Evolutionary conservation across 176 grass and related monocot species (phyloP).

Genomic region (Urochloa ruziziensis): DNA sequence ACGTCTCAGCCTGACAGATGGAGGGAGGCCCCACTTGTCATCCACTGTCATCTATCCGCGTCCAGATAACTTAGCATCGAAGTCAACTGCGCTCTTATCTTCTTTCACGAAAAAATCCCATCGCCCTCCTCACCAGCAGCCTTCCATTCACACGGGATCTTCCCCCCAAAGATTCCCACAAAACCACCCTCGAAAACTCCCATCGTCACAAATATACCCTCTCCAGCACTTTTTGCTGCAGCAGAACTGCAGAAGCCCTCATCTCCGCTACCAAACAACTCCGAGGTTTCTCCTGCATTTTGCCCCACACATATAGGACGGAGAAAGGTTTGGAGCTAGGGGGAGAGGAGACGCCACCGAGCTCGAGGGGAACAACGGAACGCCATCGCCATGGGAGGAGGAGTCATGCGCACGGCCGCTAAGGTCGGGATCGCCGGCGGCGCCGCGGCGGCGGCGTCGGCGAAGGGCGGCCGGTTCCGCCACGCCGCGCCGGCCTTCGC

Average conservation of each 20-base stretch:
- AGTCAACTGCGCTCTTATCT: not conserved
- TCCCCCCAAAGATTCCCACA: not conserved
- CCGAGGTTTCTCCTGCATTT: not conserved
- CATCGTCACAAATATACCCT: not conserved
- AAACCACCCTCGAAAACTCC: not conserved
- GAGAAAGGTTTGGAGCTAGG: not conserved
- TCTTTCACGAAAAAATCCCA: not conserved
- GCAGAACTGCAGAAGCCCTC: not conserved
- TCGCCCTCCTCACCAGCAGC: not conserved
- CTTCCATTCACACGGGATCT: not conserved
- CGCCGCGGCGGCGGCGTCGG: constrained; percentile 13
- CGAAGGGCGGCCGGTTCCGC: constrained; percentile 30
- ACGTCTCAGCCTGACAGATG: not conserved
- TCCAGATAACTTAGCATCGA: constrained; percentile 31
- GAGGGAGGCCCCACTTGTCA: constrained; percentile 14
- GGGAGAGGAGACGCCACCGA: constrained; percentile 1
- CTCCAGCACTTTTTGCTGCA: too few species aligned
- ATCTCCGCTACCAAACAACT: not conserved
- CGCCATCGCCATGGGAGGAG: constrained; percentile 55
- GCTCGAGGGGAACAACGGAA: not conserved
- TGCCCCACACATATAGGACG: not conserved
- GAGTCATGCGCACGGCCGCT: constrained; percentile 68
- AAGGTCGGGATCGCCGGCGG: constrained; percentile 46
- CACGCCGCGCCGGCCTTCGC: constrained; percentile 30
- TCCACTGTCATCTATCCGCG: not conserved